Percentiles rank a stretch among this genome's conserved stretches.
These are phyloP conservation scores for Sporothrix schenckii DNA, from an alignment of 2,329 filamentous ascomycete species.

Conservation along the genomic window DNA sequence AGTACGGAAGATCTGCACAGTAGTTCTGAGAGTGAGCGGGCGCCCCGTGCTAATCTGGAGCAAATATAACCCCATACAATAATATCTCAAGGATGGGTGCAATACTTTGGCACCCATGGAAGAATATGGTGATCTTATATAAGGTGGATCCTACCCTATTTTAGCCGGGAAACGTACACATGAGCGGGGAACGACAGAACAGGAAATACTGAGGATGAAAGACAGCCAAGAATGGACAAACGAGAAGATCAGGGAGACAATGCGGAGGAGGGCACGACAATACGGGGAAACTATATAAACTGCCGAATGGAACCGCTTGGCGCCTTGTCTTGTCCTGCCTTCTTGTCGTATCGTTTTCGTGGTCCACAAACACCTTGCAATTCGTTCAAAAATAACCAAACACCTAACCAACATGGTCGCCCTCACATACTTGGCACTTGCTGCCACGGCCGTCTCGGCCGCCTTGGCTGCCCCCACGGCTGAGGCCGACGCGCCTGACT, in stretches of 20 bases:
- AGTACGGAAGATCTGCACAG: conserved; percentile 5
- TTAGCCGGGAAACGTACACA: conserved; percentile 3
- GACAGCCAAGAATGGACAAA: neutral
- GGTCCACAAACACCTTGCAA: neutral
- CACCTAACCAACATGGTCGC: conserved; percentile 38
- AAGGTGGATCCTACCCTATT: neutral
- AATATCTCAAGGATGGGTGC: neutral
- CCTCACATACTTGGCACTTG: conserved; percentile 38
- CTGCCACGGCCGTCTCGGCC: conserved; percentile 37
- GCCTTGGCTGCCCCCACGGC: conserved; percentile 38
- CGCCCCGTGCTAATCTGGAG: conserved; percentile 13
- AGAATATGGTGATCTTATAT: neutral
- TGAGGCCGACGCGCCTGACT: conserved; percentile 39
- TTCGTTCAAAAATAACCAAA: neutral
- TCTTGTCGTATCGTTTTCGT: neutral
- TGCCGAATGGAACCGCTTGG: conserved; percentile 7
- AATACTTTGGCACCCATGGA: neutral
- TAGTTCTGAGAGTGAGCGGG: neutral
- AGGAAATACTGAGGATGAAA: neutral
- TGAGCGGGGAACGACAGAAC: neutral
- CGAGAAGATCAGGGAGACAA: neutral
- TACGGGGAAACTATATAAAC: conserved; percentile 22
- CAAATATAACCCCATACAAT: neutral
- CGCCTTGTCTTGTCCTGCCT: neutral
- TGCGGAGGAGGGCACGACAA: neutral